Conservation (phyloP, 2,329 filamentous ascomycete species). For the Fusarium sp. region DNA sequence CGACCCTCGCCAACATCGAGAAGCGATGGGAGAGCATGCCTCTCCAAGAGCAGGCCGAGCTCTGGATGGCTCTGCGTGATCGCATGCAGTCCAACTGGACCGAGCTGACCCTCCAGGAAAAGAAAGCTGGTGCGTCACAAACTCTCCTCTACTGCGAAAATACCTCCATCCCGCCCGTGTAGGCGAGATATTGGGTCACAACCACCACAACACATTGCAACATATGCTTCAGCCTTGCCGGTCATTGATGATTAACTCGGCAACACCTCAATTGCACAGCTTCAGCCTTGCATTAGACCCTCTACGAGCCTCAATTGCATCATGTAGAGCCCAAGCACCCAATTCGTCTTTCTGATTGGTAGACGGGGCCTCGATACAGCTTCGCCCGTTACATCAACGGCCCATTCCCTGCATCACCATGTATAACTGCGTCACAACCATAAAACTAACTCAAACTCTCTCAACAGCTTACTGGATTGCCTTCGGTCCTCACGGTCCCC, state of each 20-base stretch:
- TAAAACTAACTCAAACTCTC: conserved; percentile 51
- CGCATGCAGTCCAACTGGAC: conserved; percentile 99
- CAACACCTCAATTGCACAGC: conserved; percentile 13
- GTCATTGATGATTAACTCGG: conserved; percentile 27
- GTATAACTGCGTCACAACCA: conserved; percentile 17
- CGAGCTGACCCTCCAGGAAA: conserved; percentile 94
- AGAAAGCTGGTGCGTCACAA: conserved; percentile 90
- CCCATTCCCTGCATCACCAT: conserved; percentile 23
- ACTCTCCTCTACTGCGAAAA: conserved; percentile 42
- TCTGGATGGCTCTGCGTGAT: conserved; percentile 98
- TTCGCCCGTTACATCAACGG: conserved; percentile 16
- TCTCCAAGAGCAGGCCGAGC: conserved; percentile 97
- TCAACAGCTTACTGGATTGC: conserved; percentile 95
- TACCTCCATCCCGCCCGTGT: conserved; percentile 43
- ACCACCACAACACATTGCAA: conserved; percentile 12
- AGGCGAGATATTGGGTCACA: conserved; percentile 35
- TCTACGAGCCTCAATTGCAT: conserved; percentile 39
- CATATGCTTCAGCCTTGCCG: conserved; percentile 1
- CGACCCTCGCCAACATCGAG: conserved; percentile 96
- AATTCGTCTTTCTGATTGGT: conserved; percentile 39
- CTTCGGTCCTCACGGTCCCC: conserved; percentile 95
- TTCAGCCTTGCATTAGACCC: conserved; percentile 33
- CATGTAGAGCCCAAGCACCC: conserved; percentile 27
- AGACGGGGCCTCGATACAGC: conserved; percentile 20
- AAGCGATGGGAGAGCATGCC: conserved; percentile 99